phyloP scores from a whole-genome alignment of 805 yeast genomes.

The Starmerella roubikii region DNA sequence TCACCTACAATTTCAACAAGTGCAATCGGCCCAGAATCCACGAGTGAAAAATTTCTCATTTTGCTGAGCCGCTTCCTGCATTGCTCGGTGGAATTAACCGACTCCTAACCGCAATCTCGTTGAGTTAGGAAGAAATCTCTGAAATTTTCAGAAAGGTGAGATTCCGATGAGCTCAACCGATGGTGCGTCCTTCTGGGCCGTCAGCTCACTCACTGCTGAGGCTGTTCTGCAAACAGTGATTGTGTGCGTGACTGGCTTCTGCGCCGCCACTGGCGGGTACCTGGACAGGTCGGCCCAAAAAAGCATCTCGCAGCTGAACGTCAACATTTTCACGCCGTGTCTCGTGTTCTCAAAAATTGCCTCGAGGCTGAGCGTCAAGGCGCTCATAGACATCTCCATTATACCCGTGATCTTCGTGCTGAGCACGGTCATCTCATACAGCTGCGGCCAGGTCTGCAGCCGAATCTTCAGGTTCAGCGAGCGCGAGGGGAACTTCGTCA shows the following conservation, averaged over 20 bases:
- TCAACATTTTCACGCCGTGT: slow-evolving; percentile 89
- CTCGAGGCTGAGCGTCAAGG: slow-evolving; percentile 52
- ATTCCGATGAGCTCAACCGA: slow-evolving; percentile 2
- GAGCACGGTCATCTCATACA: slow-evolving; percentile 62
- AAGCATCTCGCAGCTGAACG: slow-evolving; percentile 62
- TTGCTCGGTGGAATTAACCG: no score
- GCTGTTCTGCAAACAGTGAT: slow-evolving; percentile 84
- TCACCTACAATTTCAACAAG: no score
- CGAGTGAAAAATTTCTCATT: no score
- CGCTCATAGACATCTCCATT: slow-evolving; percentile 63
- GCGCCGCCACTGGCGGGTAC: slow-evolving; percentile 63
- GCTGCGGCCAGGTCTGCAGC: slow-evolving; percentile 46
- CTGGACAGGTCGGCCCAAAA: slow-evolving; percentile 65
- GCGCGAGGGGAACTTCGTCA: slow-evolving; percentile 77
- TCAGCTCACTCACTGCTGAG: slow-evolving; percentile 63
- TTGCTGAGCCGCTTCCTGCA: no score
- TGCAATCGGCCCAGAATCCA: no score
- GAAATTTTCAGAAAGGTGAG: no score
- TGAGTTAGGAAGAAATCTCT: no score
- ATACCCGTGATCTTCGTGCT: slow-evolving; percentile 77
- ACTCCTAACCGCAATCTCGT: no score
- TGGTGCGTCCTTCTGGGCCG: slow-evolving; percentile 23
- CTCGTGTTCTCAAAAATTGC: slow-evolving; percentile 75
- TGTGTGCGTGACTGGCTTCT: slow-evolving; percentile 72
- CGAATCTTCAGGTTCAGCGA: slow-evolving; percentile 43